A percentile compares a stretch with the other conserved stretches of the same genome.
Conservation (phyloP, 2,329 filamentous ascomycete species). For the Hirsutella thompsonii region DNA sequence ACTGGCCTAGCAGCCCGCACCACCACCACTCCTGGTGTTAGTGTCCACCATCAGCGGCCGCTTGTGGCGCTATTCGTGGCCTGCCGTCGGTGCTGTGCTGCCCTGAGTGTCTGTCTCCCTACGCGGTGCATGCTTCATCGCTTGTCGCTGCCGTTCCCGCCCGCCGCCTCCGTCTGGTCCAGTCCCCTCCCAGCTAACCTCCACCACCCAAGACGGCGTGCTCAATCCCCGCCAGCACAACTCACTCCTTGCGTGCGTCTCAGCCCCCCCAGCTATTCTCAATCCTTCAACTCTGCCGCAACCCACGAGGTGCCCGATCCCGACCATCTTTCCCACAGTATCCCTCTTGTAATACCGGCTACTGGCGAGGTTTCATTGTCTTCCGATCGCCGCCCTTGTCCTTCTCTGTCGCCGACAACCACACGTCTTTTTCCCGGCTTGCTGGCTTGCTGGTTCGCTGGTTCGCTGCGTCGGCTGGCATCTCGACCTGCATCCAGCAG, state of each 20-base stretch:
- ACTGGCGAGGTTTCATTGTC: slow-evolving; percentile 10
- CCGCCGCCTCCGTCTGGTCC: neutral
- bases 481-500: neutral
- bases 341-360: slow-evolving; percentile 21
- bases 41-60: too few species aligned
- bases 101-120: neutral
- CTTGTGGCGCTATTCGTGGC: too few species aligned
- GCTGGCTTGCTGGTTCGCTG: neutral
- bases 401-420: neutral
- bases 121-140: neutral
- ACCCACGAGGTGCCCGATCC: slow-evolving; percentile 4
- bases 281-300: neutral
- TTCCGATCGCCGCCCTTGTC: neutral
- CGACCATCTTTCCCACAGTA: slow-evolving; percentile 10
- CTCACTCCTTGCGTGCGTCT: neutral
- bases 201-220: neutral
- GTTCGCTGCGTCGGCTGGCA: neutral
- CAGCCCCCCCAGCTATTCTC: neutral
- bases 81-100: too few species aligned
- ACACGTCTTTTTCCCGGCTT: too few species aligned
- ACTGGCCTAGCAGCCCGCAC: too few species aligned
- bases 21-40: too few species aligned
- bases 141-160: neutral
- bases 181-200: neutral
- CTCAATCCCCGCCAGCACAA: neutral